Conservation (phyloP, 129 eudicot genomes). For the Daucus carota region DH1_v3.0 NC_030385.2:42451001-42451500, state of each 20-base stretch:
- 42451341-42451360: constrained; percentile 42
- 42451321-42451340: constrained; percentile 37
- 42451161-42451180: no score
- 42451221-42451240: neutral
- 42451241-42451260: neutral
- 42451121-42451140: no score
- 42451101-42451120: no score
- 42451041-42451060: no score
- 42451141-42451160: no score
- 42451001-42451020: no score
- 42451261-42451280: neutral
- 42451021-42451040: no score
- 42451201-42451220: neutral
- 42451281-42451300: constrained; percentile 10
- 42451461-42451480: neutral
- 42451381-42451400: constrained; percentile 47
- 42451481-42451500: neutral
- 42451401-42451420: neutral
- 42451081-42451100: no score
- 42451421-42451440: neutral
- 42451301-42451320: constrained; percentile 37
- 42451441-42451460: neutral
- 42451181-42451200: no score
- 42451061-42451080: no score
- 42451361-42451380: constrained; percentile 82